Base-by-base conservation (phyloP, 768 basidiomycete species). In the Boletus bicolor region DNA sequence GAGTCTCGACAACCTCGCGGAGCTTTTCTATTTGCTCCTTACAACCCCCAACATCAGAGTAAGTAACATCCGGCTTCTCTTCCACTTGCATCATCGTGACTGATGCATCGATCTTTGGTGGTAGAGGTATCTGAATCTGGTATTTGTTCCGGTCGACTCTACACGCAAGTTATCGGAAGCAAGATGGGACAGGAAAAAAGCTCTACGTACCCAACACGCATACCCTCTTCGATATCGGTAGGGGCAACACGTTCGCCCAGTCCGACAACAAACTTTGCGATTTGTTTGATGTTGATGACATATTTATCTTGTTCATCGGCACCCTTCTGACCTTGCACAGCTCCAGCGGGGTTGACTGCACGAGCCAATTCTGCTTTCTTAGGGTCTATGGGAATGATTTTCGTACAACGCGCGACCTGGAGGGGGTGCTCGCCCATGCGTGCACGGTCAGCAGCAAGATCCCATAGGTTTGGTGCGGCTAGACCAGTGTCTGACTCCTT, bases 71-170 rank as follows among this genome's bases (percentile, higher is more conserved):
- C 0, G 96, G 95, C 71, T 97, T 95, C 76, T 98, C 96, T 71
- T 98, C 96, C 21, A 98, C 96, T 74, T 96, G 93, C 97, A 99
- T 99, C 96, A 98, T 98, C 12, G 97, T 98, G 1, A 99, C 97
- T 0, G 94, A 96, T 4, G 97, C 93, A 70, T 99, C 97, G 61
- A 99, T 99, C 78, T 98, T 98, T 24, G 97, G 96, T 38, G 97
- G 97, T 11, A 98, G 74, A 24, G 97, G 97, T 60, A 99, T 98
- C 76, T 98, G 93, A 57, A 99, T 98, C 71, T 98, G 95, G 72
- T 99, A 99, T 74, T 98, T 91, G 64, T 89, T 91, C 48, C 94
- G 85, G 74, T 96, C 94, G 49, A 98, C 95, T 44, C 94, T 97
- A 63, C 14, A 38, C 24, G 47, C 54, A 62, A 15, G 9, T 47